phyloP scores from a whole-genome alignment of 2,329 filamentous ascomycete species.

The Shiraia bambusicola region DNA sequence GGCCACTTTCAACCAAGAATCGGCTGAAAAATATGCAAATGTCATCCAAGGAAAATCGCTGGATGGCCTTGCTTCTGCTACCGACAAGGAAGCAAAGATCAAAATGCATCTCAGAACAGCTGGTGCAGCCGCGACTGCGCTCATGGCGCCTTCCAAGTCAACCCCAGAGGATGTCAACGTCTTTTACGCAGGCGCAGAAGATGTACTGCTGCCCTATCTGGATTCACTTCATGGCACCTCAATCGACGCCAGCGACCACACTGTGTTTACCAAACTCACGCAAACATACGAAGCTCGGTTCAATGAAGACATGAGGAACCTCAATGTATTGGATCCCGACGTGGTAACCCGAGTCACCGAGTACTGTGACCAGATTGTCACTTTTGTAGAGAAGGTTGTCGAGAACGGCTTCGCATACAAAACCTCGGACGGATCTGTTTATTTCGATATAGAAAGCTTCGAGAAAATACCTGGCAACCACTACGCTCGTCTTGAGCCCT shows the following conservation, averaged over 20 bases:
- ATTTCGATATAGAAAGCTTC: slow-evolving; percentile 88
- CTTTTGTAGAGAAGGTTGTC: slow-evolving; percentile 80
- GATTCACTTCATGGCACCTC: slow-evolving; percentile 62
- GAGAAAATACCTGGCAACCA: slow-evolving; percentile 74
- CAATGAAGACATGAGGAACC: slow-evolving; percentile 78
- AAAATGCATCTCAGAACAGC: slow-evolving; percentile 82
- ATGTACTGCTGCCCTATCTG: slow-evolving; percentile 78
- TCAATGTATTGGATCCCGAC: slow-evolving; percentile 84
- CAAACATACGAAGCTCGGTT: slow-evolving; percentile 85
- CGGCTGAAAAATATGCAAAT: slow-evolving; percentile 55
- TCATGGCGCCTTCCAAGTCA: slow-evolving; percentile 40
- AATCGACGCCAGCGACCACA: slow-evolving; percentile 62
- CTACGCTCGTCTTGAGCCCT: slow-evolving; percentile 83
- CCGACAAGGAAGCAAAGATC: slow-evolving; percentile 80
- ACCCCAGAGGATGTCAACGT: slow-evolving; percentile 40
- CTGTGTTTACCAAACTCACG: slow-evolving; percentile 86
- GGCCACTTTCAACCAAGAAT: slow-evolving; percentile 50
- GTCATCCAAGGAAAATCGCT: slow-evolving; percentile 58
- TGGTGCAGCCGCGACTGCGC: slow-evolving; percentile 54
- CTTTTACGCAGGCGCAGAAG: slow-evolving; percentile 62
- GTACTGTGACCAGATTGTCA: slow-evolving; percentile 82
- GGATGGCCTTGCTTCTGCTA: slow-evolving; percentile 57
- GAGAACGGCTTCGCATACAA: slow-evolving; percentile 83
- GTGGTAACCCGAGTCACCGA: slow-evolving; percentile 88
- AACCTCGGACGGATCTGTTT: slow-evolving; percentile 77